Conservation (phyloP, 148 eudicot genomes). For the Hydrangea macrophylla region DNA sequence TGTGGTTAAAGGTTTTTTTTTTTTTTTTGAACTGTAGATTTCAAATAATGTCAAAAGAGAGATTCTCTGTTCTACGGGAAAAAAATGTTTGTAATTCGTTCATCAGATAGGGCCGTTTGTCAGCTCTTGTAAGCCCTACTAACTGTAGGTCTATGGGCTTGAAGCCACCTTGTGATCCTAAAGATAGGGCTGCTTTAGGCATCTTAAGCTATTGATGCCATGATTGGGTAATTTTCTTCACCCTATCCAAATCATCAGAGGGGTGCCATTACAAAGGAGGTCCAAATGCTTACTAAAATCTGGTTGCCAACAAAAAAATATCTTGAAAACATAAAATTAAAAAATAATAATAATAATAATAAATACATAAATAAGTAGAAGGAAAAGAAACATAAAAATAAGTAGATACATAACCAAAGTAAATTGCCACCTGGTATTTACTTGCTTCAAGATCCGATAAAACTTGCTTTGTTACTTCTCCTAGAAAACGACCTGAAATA, state of each 20-base stretch:
- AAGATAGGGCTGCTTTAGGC: too few relatives aligned
- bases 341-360: not conserved
- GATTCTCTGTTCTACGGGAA: too few relatives aligned
- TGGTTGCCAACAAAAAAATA: not conserved
- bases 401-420: not conserved
- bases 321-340: not conserved
- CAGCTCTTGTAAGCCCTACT: too few relatives aligned
- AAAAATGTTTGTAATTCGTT: too few relatives aligned
- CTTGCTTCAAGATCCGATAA: constrained; percentile 72
- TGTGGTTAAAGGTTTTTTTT: too few relatives aligned
- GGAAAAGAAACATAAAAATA: not conserved
- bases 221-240: too few relatives aligned
- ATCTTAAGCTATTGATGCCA: too few relatives aligned
- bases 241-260: not conserved
- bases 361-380: not conserved
- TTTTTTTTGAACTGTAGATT: too few relatives aligned
- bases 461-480: constrained; percentile 79
- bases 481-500: constrained; percentile 66
- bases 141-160: too few relatives aligned
- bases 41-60: too few relatives aligned
- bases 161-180: too few relatives aligned
- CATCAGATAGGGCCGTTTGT: too few relatives aligned
- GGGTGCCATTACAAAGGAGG: not conserved
- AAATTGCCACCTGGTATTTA: constrained; percentile 55
- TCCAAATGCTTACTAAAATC: not conserved